These are phyloP conservation scores for Mrakia frigida DNA, from an alignment of 768 basidiomycete genomes.

Conservation along the genomic window DNA sequence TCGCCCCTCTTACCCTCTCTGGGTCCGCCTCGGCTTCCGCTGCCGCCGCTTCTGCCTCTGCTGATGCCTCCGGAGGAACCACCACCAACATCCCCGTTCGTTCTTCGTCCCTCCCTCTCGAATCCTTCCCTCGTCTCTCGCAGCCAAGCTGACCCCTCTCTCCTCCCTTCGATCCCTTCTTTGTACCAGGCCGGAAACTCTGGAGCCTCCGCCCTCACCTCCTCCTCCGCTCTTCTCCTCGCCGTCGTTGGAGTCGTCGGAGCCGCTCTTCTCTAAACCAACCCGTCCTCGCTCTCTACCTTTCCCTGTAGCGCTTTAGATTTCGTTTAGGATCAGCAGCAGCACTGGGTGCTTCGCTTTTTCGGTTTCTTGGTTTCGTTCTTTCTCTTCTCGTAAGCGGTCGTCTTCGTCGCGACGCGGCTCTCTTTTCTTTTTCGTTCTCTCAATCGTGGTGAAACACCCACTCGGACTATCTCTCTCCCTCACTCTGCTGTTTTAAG, in stretches of 20 bases:
- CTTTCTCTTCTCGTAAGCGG: background rate
- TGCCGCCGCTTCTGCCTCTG: background rate
- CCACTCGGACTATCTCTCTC: too few relatives aligned
- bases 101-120: background rate
- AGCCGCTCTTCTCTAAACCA: background rate
- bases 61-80: background rate
- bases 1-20: background rate
- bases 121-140: background rate
- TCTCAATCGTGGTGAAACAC: too few relatives aligned
- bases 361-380: background rate
- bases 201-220: slow-evolving; percentile 6
- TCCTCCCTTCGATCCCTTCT: background rate
- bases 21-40: background rate
- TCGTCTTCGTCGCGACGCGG: too few relatives aligned
- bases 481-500: too few relatives aligned
- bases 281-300: background rate
- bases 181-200: background rate
- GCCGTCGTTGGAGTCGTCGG: background rate
- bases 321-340: background rate
- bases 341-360: background rate
- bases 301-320: slow-evolving; percentile 6
- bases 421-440: too few relatives aligned
- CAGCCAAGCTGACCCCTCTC: background rate
- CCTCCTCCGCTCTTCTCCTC: slow-evolving; percentile 10
- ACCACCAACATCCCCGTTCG: slow-evolving; percentile 7